Evolutionary conservation across 768 basidiomycete genomes (phyloP).

Genomic region (Boletellus emodensis): DNA sequence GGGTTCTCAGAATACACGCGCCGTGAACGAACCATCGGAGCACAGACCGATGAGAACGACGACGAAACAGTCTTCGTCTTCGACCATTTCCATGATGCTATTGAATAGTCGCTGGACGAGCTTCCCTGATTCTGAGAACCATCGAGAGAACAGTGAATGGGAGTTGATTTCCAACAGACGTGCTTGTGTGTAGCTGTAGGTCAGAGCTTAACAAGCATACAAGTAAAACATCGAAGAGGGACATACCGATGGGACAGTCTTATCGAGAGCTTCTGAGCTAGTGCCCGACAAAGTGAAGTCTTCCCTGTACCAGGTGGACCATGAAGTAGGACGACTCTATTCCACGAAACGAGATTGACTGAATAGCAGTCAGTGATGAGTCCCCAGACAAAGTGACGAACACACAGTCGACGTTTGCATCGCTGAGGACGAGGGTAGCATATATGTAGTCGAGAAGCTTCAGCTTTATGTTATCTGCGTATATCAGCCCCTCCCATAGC

Average conservation of each 20-base stretch:
- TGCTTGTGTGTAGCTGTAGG: constrained; percentile 72
- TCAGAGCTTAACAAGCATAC: not conserved
- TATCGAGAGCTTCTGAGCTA: constrained; percentile 94
- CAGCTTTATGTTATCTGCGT: constrained; percentile 76
- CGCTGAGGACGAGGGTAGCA: constrained; percentile 89
- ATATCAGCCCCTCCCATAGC: constrained; percentile 90
- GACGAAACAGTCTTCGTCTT: constrained; percentile 88
- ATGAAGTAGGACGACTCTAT: constrained; percentile 89
- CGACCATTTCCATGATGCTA: constrained; percentile 85
- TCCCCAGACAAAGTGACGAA: constrained; percentile 7
- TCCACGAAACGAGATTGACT: constrained; percentile 95
- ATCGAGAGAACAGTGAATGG: constrained; percentile 95
- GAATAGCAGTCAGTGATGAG: constrained; percentile 4
- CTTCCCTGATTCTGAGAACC: constrained; percentile 99
- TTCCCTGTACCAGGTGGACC: constrained; percentile 98
- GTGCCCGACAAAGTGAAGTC: constrained; percentile 88
- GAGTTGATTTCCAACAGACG: constrained; percentile 96
- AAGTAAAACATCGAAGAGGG: not conserved
- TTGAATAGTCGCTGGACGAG: constrained; percentile 91
- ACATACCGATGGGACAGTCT: constrained; percentile 77
- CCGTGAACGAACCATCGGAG: not conserved
- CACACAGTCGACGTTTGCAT: constrained; percentile 81
- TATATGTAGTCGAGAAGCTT: constrained; percentile 92
- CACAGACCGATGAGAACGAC: constrained; percentile 84
- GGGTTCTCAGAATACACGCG: constrained; percentile 4